These are phyloP conservation scores for Pyricularia pennisetigena DNA, from an alignment of 2,329 filamentous ascomycete species.

Conservation along the genomic window DNA sequence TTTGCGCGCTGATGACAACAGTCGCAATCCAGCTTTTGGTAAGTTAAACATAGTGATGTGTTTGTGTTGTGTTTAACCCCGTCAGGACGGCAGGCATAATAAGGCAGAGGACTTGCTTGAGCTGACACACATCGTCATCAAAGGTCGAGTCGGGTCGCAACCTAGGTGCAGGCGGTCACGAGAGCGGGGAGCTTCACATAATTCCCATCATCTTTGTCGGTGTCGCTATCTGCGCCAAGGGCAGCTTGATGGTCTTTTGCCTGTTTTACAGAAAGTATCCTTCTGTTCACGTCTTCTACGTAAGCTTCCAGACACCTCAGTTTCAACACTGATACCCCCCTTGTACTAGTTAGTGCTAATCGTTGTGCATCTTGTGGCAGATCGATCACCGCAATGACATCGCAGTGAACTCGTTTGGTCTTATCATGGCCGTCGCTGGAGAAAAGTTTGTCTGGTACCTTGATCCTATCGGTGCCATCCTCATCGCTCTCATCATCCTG, in stretches of 20 bases:
- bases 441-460: conserved; percentile 46
- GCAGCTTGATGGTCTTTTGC: conserved; percentile 42
- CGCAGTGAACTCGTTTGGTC: conserved; percentile 42
- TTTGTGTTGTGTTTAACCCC: not conserved
- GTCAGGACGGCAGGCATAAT: not conserved
- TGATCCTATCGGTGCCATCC: conserved; percentile 51
- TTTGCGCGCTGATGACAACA: conserved; percentile 57
- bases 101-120: not conserved
- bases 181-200: conserved; percentile 35
- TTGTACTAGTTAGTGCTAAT: not conserved
- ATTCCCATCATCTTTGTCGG: conserved; percentile 45
- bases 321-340: not conserved
- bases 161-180: conserved; percentile 31
- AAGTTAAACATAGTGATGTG: conserved; percentile 12
- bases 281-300: conserved; percentile 45
- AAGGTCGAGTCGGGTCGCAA: conserved; percentile 45
- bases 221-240: conserved; percentile 42
- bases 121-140: conserved; percentile 10
- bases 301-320: conserved; percentile 16
- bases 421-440: conserved; percentile 45
- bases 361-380: conserved; percentile 10
- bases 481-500: conserved; percentile 50
- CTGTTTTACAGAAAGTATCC: conserved; percentile 41
- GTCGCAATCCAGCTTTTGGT: conserved; percentile 53
- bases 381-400: conserved; percentile 49